These are phyloP conservation scores for Termitomyces sp. DNA, from an alignment of 768 basidiomycete species.

Conservation along the genomic window DNA sequence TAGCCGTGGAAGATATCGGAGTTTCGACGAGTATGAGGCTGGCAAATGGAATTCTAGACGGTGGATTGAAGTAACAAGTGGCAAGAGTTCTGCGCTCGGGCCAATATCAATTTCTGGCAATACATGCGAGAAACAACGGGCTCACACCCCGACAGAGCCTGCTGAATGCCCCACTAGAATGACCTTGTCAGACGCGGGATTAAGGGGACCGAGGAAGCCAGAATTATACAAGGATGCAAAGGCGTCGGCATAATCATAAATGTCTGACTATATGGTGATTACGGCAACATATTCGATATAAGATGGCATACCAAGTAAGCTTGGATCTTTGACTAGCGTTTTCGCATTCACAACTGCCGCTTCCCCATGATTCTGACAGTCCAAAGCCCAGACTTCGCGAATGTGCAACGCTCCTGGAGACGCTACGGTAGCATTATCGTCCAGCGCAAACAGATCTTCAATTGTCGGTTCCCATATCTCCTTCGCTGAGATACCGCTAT, in stretches of 20 bases:
- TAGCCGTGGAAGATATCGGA: conserved; percentile 18
- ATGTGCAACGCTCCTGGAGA: conserved; percentile 10
- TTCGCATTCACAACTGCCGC: conserved; percentile 29
- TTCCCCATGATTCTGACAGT: conserved; percentile 37
- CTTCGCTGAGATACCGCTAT: conserved; percentile 23
- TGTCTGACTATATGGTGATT: conserved; percentile 13
- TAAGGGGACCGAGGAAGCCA: conserved; percentile 18
- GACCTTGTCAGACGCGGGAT: conserved; percentile 20
- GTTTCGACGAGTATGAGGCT: conserved; percentile 24
- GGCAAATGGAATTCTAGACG: conserved; percentile 21
- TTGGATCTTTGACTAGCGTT: conserved; percentile 14
- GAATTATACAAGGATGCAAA: conserved; percentile 23
- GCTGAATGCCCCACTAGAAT: conserved; percentile 29
- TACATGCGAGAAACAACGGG: neutral
- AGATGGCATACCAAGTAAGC: conserved; percentile 14
- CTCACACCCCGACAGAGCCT: conserved; percentile 27
- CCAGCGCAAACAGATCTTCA: conserved; percentile 25
- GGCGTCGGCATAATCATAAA: conserved; percentile 28
- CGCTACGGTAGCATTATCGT: conserved; percentile 4
- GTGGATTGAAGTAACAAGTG: conserved; percentile 22
- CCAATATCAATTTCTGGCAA: conserved; percentile 13
- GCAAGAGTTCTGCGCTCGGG: conserved; percentile 2
- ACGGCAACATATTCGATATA: neutral
- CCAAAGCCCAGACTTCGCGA: conserved; percentile 33
- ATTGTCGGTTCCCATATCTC: conserved; percentile 38